These are phyloP conservation scores for Saxophila tyrrhenica DNA, from an alignment of 495 filamentous ascomycete genomes.

Conservation along the genomic window DNA sequence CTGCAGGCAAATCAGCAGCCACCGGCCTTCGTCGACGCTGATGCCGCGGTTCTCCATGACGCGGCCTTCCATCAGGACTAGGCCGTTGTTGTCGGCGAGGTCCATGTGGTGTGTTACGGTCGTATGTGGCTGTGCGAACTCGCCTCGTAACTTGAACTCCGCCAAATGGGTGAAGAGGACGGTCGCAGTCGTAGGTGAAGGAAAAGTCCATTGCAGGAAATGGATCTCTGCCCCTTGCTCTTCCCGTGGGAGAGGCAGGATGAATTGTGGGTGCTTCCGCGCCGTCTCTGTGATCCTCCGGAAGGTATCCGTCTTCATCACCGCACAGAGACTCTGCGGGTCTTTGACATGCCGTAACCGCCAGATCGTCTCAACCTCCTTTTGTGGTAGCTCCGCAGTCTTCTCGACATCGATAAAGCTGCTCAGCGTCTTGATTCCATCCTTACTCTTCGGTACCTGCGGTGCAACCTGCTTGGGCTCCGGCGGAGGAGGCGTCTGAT, in stretches of 20 bases:
- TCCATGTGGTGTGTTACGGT: conserved; percentile 86
- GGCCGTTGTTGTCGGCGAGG: conserved; percentile 53
- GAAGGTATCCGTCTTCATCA: conserved; percentile 64
- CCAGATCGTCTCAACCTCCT: conserved; percentile 83
- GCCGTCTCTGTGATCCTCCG: conserved; percentile 53
- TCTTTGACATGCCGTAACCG: conserved; percentile 69
- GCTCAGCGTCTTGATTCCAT: conserved; percentile 66
- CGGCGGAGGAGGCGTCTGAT: conserved; percentile 23
- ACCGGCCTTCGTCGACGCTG: conserved; percentile 65
- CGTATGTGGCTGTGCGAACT: conserved; percentile 83
- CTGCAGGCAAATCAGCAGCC: conserved; percentile 89
- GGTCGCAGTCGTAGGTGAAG: conserved; percentile 55
- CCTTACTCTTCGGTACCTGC: conserved; percentile 21
- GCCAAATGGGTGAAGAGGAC: conserved; percentile 88
- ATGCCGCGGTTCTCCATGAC: conserved; percentile 70
- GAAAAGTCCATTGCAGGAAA: conserved; percentile 69
- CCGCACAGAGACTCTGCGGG: conserved; percentile 64
- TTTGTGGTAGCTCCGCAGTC: conserved; percentile 54
- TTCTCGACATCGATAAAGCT: conserved; percentile 77
- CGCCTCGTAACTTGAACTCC: conserved; percentile 81
- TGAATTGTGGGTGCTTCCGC: conserved; percentile 69
- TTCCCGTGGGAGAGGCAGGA: conserved; percentile 68
- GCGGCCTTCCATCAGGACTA: conserved; percentile 74
- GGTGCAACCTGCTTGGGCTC: conserved; percentile 3
- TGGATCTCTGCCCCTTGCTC: conserved; percentile 65